A percentile compares a stretch with the other conserved stretches of the same genome.
phyloP scores from a whole-genome alignment of 176 grass and related monocot species.

The Hordeum vulgare region MorexV3_pseudomolecules_assembly NC_058523.1:453995711-453996210 shows the following conservation, averaged over 20 bases:
- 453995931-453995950: constrained; percentile 76
- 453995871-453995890: constrained; percentile 87
- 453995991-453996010: constrained; percentile 24
- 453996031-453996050: constrained; percentile 29
- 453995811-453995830: constrained; percentile 80
- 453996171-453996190: background rate
- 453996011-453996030: constrained; percentile 29
- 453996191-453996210: background rate
- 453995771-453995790: constrained; percentile 84
- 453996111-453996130: background rate
- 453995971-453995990: too few species aligned
- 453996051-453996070: background rate
- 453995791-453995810: constrained; percentile 84
- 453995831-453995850: constrained; percentile 96
- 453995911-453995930: constrained; percentile 64
- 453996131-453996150: background rate
- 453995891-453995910: constrained; percentile 82
- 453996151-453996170: background rate
- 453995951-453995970: constrained; percentile 56
- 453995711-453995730: constrained; percentile 24
- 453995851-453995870: constrained; percentile 53
- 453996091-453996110: background rate
- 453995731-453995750: constrained; percentile 37
- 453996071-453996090: background rate
- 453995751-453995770: constrained; percentile 73